Evolutionary conservation across 2,329 filamentous ascomycete species (phyloP).

Genomic region (Epichloe glyceriae): DNA sequence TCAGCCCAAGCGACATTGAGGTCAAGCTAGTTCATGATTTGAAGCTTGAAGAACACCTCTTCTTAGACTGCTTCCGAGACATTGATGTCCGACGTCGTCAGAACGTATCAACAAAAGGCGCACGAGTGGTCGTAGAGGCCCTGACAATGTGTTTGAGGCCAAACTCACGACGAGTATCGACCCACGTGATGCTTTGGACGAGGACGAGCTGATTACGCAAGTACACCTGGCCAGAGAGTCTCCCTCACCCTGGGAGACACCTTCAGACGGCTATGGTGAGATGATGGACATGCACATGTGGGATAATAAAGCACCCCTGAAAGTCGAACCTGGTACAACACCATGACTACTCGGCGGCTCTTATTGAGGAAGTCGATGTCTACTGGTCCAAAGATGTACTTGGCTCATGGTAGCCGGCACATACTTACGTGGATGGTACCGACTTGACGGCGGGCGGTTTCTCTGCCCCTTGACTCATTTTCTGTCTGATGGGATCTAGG

Average conservation of each 20-base stretch:
- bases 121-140: slow-evolving; percentile 8
- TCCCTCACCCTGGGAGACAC: slow-evolving; percentile 15
- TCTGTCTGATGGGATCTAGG: no score
- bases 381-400: not conserved
- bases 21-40: slow-evolving; percentile 34
- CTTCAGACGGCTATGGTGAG: slow-evolving; percentile 11
- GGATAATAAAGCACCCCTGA: slow-evolving; percentile 16
- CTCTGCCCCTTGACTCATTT: no score
- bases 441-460: not conserved
- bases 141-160: slow-evolving; percentile 22
- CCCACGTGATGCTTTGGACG: slow-evolving; percentile 21
- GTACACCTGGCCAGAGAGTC: slow-evolving; percentile 11
- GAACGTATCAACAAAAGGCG: slow-evolving; percentile 22
- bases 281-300: slow-evolving; percentile 19
- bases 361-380: not conserved
- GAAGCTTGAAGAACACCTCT: slow-evolving; percentile 25
- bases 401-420: not conserved
- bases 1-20: slow-evolving; percentile 37
- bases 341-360: not conserved
- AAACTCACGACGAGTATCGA: slow-evolving; percentile 27
- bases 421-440: not conserved
- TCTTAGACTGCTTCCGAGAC: slow-evolving; percentile 26
- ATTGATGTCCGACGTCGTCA: slow-evolving; percentile 26
- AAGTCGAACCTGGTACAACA: slow-evolving; percentile 14
- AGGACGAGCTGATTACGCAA: slow-evolving; percentile 24